These are phyloP conservation scores for Cutaneotrichosporon mucoides DNA, from an alignment of 1,284 basidiomycete species.

Conservation along the genomic window DNA sequence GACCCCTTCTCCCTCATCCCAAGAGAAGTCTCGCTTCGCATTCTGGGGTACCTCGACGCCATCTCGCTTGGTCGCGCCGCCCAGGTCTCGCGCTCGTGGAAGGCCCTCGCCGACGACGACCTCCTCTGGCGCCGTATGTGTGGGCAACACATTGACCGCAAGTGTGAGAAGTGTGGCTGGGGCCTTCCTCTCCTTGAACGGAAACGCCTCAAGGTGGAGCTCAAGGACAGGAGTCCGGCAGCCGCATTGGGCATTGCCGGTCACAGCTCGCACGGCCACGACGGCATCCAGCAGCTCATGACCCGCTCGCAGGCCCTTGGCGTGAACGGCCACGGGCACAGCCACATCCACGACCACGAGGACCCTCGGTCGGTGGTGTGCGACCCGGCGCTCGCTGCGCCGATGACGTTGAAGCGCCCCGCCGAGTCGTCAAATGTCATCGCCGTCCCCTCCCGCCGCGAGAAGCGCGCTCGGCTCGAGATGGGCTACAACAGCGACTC, in stretches of 20 bases:
- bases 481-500: slow-evolving; percentile 24
- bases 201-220: slow-evolving; percentile 46
- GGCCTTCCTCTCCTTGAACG: slow-evolving; percentile 82
- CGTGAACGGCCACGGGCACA: slow-evolving; percentile 1
- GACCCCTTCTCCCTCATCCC: slow-evolving; percentile 92
- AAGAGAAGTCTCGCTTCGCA: slow-evolving; percentile 81
- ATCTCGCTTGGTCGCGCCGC: slow-evolving; percentile 93
- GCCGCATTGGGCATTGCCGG: slow-evolving; percentile 35
- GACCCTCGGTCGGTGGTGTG: slow-evolving; percentile 11
- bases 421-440: slow-evolving; percentile 19
- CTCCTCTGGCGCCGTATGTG: slow-evolving; percentile 95
- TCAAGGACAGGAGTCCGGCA: slow-evolving; percentile 42
- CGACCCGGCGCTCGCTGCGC: slow-evolving; percentile 10
- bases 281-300: slow-evolving; percentile 23
- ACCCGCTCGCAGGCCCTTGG: slow-evolving; percentile 34
- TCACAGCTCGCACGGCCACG: slow-evolving; percentile 34
- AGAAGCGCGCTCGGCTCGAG: slow-evolving; percentile 26
- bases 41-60: slow-evolving; percentile 90
- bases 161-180: slow-evolving; percentile 97
- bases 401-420: slow-evolving; percentile 13
- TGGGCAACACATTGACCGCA: slow-evolving; percentile 97
- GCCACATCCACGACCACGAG: neutral
- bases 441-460: neutral
- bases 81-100: slow-evolving; percentile 86
- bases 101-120: slow-evolving; percentile 87